Evolutionary conservation across 2,329 filamentous ascomycete genomes (phyloP).

Genomic region (Calonectria hawksworthii): DNA sequence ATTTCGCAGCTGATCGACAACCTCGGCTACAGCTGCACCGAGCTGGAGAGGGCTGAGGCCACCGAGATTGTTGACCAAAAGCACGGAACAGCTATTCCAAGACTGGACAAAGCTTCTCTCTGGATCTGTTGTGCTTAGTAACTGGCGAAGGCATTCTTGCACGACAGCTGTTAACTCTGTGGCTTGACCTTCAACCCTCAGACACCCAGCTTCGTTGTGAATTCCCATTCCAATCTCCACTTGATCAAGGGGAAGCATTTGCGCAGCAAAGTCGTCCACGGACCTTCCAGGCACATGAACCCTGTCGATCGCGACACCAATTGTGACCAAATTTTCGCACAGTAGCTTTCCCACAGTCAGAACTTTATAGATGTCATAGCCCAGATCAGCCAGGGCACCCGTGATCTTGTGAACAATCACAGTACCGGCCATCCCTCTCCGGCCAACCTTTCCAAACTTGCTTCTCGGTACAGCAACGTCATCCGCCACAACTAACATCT

Average conservation of each 20-base stretch:
- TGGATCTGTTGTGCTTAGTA: conserved; percentile 58
- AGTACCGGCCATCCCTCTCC: neutral
- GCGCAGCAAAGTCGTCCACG: neutral
- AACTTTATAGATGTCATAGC: neutral
- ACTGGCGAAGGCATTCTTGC: conserved; percentile 10
- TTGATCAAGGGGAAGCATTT: neutral
- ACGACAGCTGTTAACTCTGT: neutral
- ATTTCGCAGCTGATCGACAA: conserved; percentile 30
- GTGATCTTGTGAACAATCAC: neutral
- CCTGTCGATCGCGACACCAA: neutral
- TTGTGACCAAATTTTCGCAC: neutral
- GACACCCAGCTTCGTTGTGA: neutral
- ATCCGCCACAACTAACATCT: neutral
- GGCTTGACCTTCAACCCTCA: neutral
- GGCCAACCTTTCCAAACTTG: neutral
- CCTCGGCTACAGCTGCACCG: conserved; percentile 35
- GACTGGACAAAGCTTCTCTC: conserved; percentile 68
- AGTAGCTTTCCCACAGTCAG: neutral
- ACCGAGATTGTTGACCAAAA: conserved; percentile 42
- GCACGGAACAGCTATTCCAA: conserved; percentile 50
- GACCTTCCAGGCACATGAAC: neutral
- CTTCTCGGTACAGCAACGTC: neutral
- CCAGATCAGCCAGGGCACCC: neutral
- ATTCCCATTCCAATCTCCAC: neutral
- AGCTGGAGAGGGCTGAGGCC: conserved; percentile 38